Percentiles rank a stretch among this genome's conserved stretches.
These are phyloP conservation scores for Rosa lucieae DNA, from an alignment of 306 rosid species.

Conservation along the genomic window DNA sequence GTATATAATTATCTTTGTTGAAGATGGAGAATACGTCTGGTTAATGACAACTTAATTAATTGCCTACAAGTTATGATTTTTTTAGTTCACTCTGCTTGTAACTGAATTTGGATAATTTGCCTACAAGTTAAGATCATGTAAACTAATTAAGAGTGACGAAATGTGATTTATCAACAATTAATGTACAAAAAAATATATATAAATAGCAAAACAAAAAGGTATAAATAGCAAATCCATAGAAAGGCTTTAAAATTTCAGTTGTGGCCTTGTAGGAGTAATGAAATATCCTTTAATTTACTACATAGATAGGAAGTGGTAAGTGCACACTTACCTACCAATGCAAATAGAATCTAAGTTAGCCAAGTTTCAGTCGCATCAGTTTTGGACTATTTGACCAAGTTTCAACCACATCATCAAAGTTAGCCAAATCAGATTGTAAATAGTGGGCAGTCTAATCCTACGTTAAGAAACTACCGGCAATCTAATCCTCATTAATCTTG, in stretches of 20 bases:
- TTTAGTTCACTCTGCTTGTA: too few species aligned
- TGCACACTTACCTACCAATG: neutral
- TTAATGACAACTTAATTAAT: neutral
- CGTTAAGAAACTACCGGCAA: neutral
- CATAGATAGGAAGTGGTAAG: neutral
- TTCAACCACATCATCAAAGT: too few species aligned
- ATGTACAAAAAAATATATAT: neutral
- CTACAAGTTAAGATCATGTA: neutral
- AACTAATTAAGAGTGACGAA: neutral
- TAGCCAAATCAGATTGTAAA: neutral
- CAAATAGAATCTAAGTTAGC: neutral
- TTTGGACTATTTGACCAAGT: too few species aligned
- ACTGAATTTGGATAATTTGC: too few species aligned
- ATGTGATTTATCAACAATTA: neutral
- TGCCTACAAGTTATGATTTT: too few species aligned
- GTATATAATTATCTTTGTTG: neutral
- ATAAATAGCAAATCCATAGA: neutral
- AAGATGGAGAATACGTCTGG: neutral
- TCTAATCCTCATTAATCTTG: neutral
- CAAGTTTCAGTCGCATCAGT: too few species aligned
- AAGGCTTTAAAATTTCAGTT: neutral
- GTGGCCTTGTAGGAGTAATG: neutral
- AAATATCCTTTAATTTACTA: neutral
- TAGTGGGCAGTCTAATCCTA: neutral
- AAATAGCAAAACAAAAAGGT: neutral